Evolutionary conservation across 116 monocot species (phyloP).

Genomic region (Zostera marina): DNA sequence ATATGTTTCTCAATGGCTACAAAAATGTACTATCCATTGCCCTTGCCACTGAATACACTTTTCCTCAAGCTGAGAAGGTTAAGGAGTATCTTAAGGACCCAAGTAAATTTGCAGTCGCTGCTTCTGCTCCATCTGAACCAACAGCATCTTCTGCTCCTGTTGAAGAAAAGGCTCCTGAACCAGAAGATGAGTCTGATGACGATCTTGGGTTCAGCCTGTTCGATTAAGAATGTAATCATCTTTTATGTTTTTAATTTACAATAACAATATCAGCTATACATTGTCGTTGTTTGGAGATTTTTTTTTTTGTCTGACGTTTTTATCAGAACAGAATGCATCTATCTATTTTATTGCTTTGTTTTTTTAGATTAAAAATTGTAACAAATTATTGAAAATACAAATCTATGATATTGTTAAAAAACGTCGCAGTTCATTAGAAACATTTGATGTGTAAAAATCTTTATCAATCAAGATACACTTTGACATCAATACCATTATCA

Average conservation of each 20-base stretch:
- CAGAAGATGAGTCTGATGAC: constrained; percentile 25
- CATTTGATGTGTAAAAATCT: background rate
- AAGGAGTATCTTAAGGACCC: constrained; percentile 53
- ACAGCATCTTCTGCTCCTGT: constrained; percentile 4
- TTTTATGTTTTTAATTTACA: background rate
- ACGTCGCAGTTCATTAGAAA: no score
- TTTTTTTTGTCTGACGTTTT: no score
- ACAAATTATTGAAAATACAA: no score
- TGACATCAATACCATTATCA: constrained; percentile 80
- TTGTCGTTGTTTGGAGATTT: no score
- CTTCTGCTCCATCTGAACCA: constrained; percentile 7
- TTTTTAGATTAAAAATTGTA: no score
- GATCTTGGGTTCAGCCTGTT: constrained; percentile 1
- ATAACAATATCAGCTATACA: no score
- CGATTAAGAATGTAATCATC: background rate
- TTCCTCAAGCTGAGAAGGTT: constrained; percentile 44
- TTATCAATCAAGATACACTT: constrained; percentile 76
- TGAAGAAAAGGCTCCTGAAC: constrained; percentile 14
- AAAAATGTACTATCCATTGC: constrained; percentile 45
- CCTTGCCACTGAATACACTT: constrained; percentile 34
- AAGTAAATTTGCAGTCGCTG: constrained; percentile 25
- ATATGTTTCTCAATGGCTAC: constrained; percentile 63
- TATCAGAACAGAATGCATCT: no score
- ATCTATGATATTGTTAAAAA: no score
- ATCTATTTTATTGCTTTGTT: no score